These are phyloP conservation scores for Lepidium didymum DNA, from an alignment of 345 rosid genomes.

Conservation along the genomic window DNA sequence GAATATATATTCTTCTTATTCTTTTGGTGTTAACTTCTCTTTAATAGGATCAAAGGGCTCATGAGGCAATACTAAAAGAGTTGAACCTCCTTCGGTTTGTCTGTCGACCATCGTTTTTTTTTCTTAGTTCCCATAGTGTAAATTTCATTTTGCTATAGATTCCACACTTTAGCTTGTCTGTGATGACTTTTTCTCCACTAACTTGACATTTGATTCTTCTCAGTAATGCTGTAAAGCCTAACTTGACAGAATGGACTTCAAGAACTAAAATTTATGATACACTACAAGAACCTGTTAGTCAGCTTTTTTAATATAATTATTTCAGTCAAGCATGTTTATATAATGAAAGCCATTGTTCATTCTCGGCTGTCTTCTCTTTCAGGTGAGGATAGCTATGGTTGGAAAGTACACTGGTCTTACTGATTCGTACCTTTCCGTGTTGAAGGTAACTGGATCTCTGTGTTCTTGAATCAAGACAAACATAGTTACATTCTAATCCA, in stretches of 20 bases:
- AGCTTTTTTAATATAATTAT: neutral
- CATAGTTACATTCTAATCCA: neutral
- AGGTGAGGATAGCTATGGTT: conserved; percentile 80
- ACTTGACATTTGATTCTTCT: conserved; percentile 13
- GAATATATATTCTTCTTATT: neutral
- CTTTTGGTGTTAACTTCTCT: conserved; percentile 4
- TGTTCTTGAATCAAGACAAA: neutral
- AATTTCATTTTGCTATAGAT: neutral
- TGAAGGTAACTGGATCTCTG: conserved; percentile 43
- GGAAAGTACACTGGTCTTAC: conserved; percentile 73
- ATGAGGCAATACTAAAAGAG: conserved; percentile 74
- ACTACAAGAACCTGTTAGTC: conserved; percentile 60
- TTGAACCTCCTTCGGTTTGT: conserved; percentile 71
- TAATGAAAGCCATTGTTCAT: conserved; percentile 1
- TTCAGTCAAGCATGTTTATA: neutral
- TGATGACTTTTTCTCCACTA: conserved; percentile 5
- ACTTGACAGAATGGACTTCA: conserved; percentile 67
- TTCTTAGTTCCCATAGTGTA: neutral
- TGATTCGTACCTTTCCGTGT: conserved; percentile 73
- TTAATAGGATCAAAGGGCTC: conserved; percentile 81
- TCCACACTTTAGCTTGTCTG: neutral
- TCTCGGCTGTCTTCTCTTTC: conserved; percentile 16
- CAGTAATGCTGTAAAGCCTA: conserved; percentile 61
- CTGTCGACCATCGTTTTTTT: neutral
- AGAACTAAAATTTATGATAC: conserved; percentile 71